A percentile compares a stretch with the other conserved stretches of the same genome.
These are phyloP conservation scores for Pleurotus giganteus DNA, from an alignment of 768 basidiomycete species.

Conservation along the genomic window DNA sequence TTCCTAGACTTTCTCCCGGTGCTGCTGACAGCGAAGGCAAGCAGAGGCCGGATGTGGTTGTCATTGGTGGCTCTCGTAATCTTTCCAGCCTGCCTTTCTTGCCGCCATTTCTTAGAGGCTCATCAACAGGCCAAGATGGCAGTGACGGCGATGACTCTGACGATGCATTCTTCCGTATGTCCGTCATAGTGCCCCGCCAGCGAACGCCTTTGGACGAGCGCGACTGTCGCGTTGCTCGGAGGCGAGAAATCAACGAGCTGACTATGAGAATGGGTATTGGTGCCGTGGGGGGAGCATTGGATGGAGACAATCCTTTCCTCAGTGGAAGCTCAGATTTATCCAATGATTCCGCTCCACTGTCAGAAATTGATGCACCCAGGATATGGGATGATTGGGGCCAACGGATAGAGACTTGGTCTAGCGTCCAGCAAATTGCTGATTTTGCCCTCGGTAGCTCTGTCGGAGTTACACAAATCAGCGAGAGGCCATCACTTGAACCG, in stretches of 20 bases:
- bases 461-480: constrained; percentile 15
- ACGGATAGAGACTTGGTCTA: constrained; percentile 64
- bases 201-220: constrained; percentile 58
- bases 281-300: constrained; percentile 66
- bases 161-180: constrained; percentile 60
- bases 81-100: constrained; percentile 35
- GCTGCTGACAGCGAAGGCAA: constrained; percentile 34
- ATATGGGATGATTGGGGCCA: constrained; percentile 73
- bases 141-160: constrained; percentile 23
- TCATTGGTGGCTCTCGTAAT: constrained; percentile 42
- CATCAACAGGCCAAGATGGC: constrained; percentile 17
- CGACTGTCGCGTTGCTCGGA: constrained; percentile 53
- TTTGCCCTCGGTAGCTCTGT: constrained; percentile 59
- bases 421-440: constrained; percentile 72
- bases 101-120: constrained; percentile 13
- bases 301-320: constrained; percentile 19
- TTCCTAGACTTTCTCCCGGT: constrained; percentile 49
- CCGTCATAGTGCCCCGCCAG: constrained; percentile 61
- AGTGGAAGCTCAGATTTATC: constrained; percentile 12
- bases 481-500: constrained; percentile 47
- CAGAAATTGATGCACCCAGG: constrained; percentile 14
- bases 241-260: constrained; percentile 77
- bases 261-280: constrained; percentile 84
- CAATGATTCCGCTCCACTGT: constrained; percentile 1
- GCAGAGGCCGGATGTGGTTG: constrained; percentile 41